Evolutionary conservation across 108 stramenopile species (phyloP), one percentile per base, ranked within the genome.

Genomic region (Cyclostephanos invisitatus): DNA sequence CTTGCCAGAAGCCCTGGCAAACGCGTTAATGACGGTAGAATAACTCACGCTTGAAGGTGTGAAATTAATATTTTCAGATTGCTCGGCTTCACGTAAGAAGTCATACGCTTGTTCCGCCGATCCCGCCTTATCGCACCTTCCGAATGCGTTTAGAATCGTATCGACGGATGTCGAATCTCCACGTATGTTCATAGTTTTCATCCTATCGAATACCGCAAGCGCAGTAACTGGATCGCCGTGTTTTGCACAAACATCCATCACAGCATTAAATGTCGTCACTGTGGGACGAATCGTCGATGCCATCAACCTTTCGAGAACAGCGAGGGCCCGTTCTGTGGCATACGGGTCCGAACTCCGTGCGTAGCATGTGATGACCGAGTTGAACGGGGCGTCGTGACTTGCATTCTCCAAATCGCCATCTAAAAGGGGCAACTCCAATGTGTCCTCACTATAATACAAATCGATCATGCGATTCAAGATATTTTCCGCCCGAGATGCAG

Each of bases 281-380:
- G 77, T 70, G 21, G 66, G 62, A 21, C 20, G 36, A 66, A 82
- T 63, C 51, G 70, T 46, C 69, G 68, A 77, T 66, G 57, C 48
- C 42, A 70, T 46, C 53, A 82, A 24, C 56, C 75, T 67, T 44
- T 80, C 75, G 0, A 84, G 55, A n/a, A 85, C 44, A 2, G 76
- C 81, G 35, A 82, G 25, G 9, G 81, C 81, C 48, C 76, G 71
- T 36, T 82, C 82, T 6, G 82, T 62, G 12, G 64, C 67, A 36
- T 74, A 22, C 1, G 80, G 76, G 17, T 59, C 70, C 20, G 32
- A 35, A 36, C 75, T 81, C 18, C 68, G 58, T 32, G 87, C 72
- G 72, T 85, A 88, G 17, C 85, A 83, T 8, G 70, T 76, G 9
- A 88, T 88, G 37, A 75, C 80, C 15, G 85, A 63, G 49, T 84